Conservation (phyloP, 768 basidiomycete genomes). For the Pholiota microspora region DNA sequence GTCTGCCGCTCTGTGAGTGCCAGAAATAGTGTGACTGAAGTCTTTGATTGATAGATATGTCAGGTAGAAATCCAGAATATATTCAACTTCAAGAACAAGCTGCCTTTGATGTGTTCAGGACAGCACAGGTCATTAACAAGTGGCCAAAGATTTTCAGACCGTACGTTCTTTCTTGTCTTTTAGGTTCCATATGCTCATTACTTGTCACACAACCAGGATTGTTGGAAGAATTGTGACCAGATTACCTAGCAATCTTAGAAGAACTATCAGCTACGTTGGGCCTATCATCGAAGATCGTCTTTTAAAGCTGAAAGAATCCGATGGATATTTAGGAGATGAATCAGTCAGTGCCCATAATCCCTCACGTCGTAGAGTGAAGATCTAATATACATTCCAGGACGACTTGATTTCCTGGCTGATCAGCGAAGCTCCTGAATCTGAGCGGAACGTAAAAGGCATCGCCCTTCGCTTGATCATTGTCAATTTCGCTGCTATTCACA, state of each 20-base stretch:
- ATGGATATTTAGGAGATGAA: neutral
- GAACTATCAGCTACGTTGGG: too few species aligned
- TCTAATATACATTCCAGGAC: slow-evolving; percentile 1
- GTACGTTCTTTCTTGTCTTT: slow-evolving; percentile 28
- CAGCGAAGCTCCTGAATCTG: slow-evolving; percentile 22
- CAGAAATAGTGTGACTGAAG: neutral
- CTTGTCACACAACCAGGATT: too few species aligned
- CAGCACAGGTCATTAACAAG: slow-evolving; percentile 27
- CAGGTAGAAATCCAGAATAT: slow-evolving; percentile 43
- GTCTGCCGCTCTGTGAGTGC: slow-evolving; percentile 38
- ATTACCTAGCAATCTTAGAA: too few species aligned
- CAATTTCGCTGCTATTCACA: slow-evolving; percentile 31
- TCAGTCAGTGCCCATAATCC: neutral
- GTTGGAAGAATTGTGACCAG: too few species aligned
- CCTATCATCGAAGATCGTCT: too few species aligned
- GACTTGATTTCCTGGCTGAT: slow-evolving; percentile 19
- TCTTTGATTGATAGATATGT: neutral
- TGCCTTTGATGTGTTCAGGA: slow-evolving; percentile 32
- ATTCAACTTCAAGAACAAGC: slow-evolving; percentile 31
- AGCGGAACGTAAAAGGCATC: slow-evolving; percentile 12
- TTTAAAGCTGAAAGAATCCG: too few species aligned
- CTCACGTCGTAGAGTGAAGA: too few species aligned
- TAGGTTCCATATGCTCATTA: neutral
- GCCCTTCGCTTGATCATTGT: slow-evolving; percentile 8
- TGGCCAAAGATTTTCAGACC: slow-evolving; percentile 40